Evolutionary conservation across 352 stramenopile genomes (phyloP).

Genomic region (Phytophthora macrochlamydospora): DNA sequence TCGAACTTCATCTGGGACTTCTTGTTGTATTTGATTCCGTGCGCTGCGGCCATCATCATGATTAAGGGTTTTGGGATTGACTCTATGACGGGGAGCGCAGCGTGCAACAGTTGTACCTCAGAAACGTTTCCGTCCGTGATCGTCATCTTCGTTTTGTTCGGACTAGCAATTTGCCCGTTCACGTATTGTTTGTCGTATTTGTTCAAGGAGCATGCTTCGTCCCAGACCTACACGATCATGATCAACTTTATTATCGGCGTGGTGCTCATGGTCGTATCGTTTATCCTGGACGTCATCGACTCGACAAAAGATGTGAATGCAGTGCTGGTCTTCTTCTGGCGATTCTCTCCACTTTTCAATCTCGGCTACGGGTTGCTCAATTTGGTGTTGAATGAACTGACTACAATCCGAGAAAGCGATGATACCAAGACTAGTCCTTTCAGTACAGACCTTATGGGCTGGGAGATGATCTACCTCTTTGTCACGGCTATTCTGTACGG

Average conservation of each 20-base stretch:
- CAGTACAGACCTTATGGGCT: constrained; percentile 61
- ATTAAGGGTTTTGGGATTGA: constrained; percentile 59
- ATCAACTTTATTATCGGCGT: constrained; percentile 73
- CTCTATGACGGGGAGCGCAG: constrained; percentile 47
- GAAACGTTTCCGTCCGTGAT: constrained; percentile 56
- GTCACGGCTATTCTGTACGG: constrained; percentile 36
- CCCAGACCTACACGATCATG: constrained; percentile 76
- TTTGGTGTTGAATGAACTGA: constrained; percentile 46
- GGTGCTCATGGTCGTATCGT: constrained; percentile 62
- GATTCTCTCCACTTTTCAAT: constrained; percentile 68
- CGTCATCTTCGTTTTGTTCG: constrained; percentile 64
- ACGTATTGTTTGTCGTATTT: constrained; percentile 73
- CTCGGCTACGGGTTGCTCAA: constrained; percentile 56
- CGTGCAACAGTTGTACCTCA: constrained; percentile 52
- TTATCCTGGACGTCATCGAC: constrained; percentile 55
- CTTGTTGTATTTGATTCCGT: constrained; percentile 89
- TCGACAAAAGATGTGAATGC: constrained; percentile 52
- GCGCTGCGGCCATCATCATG: constrained; percentile 39
- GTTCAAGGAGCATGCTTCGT: constrained; percentile 66
- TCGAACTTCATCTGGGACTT: constrained; percentile 96
- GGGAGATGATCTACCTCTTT: constrained; percentile 62
- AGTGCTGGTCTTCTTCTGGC: constrained; percentile 73
- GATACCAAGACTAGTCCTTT: constrained; percentile 58
- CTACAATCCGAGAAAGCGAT: constrained; percentile 31
- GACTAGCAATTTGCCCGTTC: constrained; percentile 65